Base-by-base conservation (phyloP, 768 basidiomycete genomes). In the Phaeotremella skinneri region DNA sequence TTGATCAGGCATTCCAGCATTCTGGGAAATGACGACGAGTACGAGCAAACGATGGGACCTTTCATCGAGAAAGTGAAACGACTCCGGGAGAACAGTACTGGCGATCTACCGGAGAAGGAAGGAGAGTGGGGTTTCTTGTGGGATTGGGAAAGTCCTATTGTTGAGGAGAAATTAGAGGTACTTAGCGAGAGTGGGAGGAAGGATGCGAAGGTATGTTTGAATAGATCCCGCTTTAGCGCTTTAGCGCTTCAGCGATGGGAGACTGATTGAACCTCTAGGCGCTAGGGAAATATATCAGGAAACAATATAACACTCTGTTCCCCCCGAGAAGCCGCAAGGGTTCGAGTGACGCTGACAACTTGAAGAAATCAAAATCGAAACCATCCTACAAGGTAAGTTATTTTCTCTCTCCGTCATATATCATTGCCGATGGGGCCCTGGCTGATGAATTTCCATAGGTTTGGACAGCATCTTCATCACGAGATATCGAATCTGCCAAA, bases 21-120 rank as follows among this genome's bases (percentile, higher is more conserved):
- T 41, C 54, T 70, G 56, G 76, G 74, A 16, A 80, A 80, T 63
- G 78, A 78, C 58, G 79, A 79, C 55, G 79, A 79, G 47, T 78
- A 48, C 47, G 76, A 75, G 11, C 66, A 76, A 29, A 75, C 70
- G 17, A 79, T 80, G 75, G 30, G 67, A 23, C 78, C 79, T 0
- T 79, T 80, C 62, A 67, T 77, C 57, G 56, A 68, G 21, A 76
- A 77, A 62, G 67, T 80, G 31, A 50, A 51, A 4, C 42, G 53
- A 6, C 55, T 73, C 16, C 43, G 21, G 9, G 43, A 20, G 43
- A 45, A 45, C 23, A 21, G 43, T 9, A 45, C 7, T 20, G 43
- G 23, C 23, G 50, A 64, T 13, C 23, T 70, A 20, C 64, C 68
- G 2, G 20, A n/a, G n/a, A 16, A 56, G 17, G 30, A 52, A 2